Evolutionary conservation across 805 yeast genomes (phyloP), one percentile per base, ranked within the genome.

Genomic region (Grigorovia jiainica): DNA sequence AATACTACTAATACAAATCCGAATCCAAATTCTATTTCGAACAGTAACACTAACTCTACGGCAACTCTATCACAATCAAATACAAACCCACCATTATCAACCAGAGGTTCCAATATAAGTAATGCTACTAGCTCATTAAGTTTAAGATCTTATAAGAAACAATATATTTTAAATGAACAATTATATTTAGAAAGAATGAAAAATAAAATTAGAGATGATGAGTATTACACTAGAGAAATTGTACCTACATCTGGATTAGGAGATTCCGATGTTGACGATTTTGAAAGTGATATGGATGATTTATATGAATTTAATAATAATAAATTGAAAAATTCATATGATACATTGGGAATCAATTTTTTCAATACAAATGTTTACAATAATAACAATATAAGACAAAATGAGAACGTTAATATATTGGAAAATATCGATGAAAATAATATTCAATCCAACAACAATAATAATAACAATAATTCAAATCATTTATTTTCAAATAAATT

Each of bases 201-300:
- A 44, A 78, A 78, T 48, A 81, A 75, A 47, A 63, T 69, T 34
- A 72, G 66, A 3, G 86, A 83, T 56, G 92, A 83, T 52, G 50
- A 44, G 7, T 81, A 81, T 57, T 79, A 81, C 53, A 79, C 86
- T 5, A 78, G 76, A 49, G 85, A 82, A 2, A 73, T 79, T 36
- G 66, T 76, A 1, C 61, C 68, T 2, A 45, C 57, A 5, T 36
- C 51, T 1, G 41, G 43, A 6, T 25, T 18, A 11, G 30, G 21
- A 21, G 52, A 52, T 17, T 69, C 64, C 15, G 60, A 61, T 4
- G 64, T 62, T 8, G 31, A 27, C n/a, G 63, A 43, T 15, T 20
- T 38, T 16, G 42, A 34, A 8, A 23, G 39, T 10, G 44, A 41
- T 27, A 24, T 23, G 10, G 49, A 42, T 33, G 43, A 40, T n/a